These are phyloP conservation scores for Pseudonitzschia multiseries DNA, from an alignment of 108 stramenopile genomes.

Conservation along the genomic window DNA sequence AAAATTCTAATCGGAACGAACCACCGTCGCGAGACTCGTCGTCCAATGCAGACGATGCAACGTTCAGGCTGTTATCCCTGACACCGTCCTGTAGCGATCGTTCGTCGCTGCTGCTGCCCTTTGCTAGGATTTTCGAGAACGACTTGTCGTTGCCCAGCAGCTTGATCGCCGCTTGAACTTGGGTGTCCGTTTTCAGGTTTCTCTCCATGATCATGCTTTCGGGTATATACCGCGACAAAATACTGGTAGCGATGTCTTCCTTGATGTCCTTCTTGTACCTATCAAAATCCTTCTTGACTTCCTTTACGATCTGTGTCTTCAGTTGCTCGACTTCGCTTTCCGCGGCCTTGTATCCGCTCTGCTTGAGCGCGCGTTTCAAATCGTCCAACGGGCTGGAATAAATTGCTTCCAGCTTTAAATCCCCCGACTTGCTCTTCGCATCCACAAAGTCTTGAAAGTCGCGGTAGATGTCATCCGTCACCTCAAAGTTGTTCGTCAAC, in stretches of 20 bases:
- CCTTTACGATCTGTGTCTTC: conserved; percentile 64
- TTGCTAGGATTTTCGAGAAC: conserved; percentile 72
- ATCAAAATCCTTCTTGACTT: conserved; percentile 78
- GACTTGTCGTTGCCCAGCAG: conserved; percentile 55
- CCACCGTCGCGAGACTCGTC: neutral
- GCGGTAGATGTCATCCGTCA: conserved; percentile 71
- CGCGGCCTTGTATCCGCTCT: conserved; percentile 67
- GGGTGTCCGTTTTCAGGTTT: conserved; percentile 56
- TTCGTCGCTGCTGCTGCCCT: conserved; percentile 26
- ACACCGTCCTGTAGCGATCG: conserved; percentile 4
- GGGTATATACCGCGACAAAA: conserved; percentile 78
- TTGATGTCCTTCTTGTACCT: conserved; percentile 82
- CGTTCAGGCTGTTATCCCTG: conserved; percentile 4
- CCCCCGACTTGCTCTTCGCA: conserved; percentile 60
- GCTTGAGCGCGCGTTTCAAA: conserved; percentile 65
- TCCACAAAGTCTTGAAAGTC: conserved; percentile 76
- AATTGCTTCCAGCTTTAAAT: conserved; percentile 73
- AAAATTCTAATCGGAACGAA: neutral
- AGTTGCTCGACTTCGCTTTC: conserved; percentile 65
- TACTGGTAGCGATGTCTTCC: conserved; percentile 79
- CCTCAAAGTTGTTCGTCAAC: conserved; percentile 72
- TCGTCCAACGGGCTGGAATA: conserved; percentile 65
- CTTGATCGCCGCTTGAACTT: conserved; percentile 70
- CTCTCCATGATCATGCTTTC: conserved; percentile 85
- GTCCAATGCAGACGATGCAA: neutral